Evolutionary conservation across 208 protist species (phyloP).

Genomic region (Leishmania tropica): DNA sequence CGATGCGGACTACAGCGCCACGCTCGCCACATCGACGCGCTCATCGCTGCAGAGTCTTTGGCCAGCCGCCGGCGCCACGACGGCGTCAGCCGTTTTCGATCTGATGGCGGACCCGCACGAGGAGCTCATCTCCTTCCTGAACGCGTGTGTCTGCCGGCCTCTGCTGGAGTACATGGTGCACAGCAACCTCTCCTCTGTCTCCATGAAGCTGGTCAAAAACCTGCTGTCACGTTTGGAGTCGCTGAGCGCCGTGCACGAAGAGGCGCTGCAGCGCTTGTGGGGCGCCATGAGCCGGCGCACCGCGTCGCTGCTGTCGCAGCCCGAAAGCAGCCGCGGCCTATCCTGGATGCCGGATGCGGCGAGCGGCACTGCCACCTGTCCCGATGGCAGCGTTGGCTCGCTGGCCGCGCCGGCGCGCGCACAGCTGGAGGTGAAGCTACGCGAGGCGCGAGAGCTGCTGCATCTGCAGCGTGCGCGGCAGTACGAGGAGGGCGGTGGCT

Average conservation of each 20-base stretch:
- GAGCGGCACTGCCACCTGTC: neutral
- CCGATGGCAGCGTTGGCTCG: neutral
- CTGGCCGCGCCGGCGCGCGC: constrained; percentile 19
- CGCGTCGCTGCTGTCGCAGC: neutral
- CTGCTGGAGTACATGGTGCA: constrained; percentile 59
- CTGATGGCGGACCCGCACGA: constrained; percentile 42
- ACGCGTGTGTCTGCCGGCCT: constrained; percentile 51
- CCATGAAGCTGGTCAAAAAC: constrained; percentile 56
- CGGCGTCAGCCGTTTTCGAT: constrained; percentile 28
- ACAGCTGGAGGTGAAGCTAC: constrained; percentile 21
- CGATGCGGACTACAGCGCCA: neutral
- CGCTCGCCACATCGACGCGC: neutral
- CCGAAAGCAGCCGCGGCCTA: neutral
- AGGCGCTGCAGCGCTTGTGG: constrained; percentile 37
- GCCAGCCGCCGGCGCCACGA: neutral
- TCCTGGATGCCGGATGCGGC: neutral
- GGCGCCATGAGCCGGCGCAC: neutral
- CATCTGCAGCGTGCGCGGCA: neutral
- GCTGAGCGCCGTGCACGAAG: constrained; percentile 46
- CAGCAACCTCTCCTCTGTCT: constrained; percentile 42
- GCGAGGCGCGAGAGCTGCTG: constrained; percentile 26
- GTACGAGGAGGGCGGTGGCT: neutral
- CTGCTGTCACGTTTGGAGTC: constrained; percentile 47
- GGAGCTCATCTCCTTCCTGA: constrained; percentile 46
- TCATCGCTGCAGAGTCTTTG: neutral